These are phyloP conservation scores for Narthecium ossifragum DNA, from an alignment of 106 monocot species.

Conservation along the genomic window DNA sequence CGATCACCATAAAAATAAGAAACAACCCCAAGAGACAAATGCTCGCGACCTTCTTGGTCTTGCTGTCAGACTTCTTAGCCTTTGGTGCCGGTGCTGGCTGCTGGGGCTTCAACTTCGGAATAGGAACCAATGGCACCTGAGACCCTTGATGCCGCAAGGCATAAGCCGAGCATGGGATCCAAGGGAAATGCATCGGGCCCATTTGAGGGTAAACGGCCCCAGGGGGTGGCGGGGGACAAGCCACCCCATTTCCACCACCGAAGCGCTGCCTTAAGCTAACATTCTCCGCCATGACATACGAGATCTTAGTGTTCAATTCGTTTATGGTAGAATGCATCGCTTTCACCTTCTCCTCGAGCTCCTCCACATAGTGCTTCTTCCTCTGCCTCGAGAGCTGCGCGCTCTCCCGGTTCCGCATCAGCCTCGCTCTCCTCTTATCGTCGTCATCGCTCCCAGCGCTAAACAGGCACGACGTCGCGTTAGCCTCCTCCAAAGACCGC, in stretches of 20 bases:
- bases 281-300: slow-evolving; percentile 58
- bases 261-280: slow-evolving; percentile 36
- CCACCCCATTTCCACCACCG: neutral
- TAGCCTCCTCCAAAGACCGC: slow-evolving; percentile 15
- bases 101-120: slow-evolving; percentile 67
- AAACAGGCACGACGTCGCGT: slow-evolving; percentile 3
- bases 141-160: slow-evolving; percentile 44
- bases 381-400: slow-evolving; percentile 72
- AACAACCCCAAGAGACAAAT: slow-evolving; percentile 55
- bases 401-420: slow-evolving; percentile 69
- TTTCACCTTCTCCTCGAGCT: slow-evolving; percentile 62
- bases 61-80: slow-evolving; percentile 34
- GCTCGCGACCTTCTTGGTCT: slow-evolving; percentile 58
- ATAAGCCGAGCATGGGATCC: slow-evolving; percentile 64
- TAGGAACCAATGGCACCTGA: slow-evolving; percentile 66
- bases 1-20: slow-evolving; percentile 22
- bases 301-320: slow-evolving; percentile 54
- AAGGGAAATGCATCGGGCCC: slow-evolving; percentile 53
- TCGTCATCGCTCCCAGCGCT: slow-evolving; percentile 33
- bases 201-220: slow-evolving; percentile 9
- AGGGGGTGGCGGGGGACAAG: slow-evolving; percentile 3
- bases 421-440: slow-evolving; percentile 42
- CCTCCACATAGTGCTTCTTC: slow-evolving; percentile 75
- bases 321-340: slow-evolving; percentile 47
- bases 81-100: slow-evolving; percentile 29